Base-by-base conservation (phyloP, 2,329 filamentous ascomycete genomes). In the Pseudogymnoascus sp. region DNA sequence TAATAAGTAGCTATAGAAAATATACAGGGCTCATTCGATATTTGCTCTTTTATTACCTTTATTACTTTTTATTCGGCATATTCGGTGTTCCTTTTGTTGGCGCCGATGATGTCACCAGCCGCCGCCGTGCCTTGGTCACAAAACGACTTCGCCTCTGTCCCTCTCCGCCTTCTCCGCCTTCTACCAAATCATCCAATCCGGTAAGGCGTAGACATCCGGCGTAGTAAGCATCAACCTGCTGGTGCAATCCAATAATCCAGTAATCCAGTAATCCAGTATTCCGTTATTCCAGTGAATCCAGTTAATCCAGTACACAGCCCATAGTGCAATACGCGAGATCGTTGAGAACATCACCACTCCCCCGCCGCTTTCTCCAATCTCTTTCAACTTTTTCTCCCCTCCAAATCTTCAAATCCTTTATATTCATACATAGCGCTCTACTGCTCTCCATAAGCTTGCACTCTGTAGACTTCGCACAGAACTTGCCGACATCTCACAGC, bases 321-420 rank as follows among this genome's bases (percentile, higher is more conserved):
- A n/a, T 51, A 51, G 42, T 31, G 25, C 25, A 51, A 51, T 51
- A 51, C 44, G 44, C 44, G 44, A 51, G 27, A 31, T 31, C 44
- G 27, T 51, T 51, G 44, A 51, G 44, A 51, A 51, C 44, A 51
- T 51, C 44, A 51, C 44, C 44, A 51, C 44, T 51, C 25, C 27
- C 39, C 44, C 27, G 44, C 44, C 44, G 17, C 17, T 13, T 31
- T 25, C 27, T 31, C 27, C 44, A 31, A 9, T 51, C 44, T 51
- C 44, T 51, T 51, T 51, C 44, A 44, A 51, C 44, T 31, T 51
- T 51, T 31, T 51, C 21, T 29, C 17, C n/a, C 21, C 42, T 15
- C 21, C 21, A 21, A 21, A 21, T 21, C 21, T 5, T 27, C 21
- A 51, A 51, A 29, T 10, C 13, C 12, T 10, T 15, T 4, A 10